Percentiles rank a stretch among this genome's conserved stretches.
Conservation (phyloP, 176 grass and related monocot species). For the Tillandsia fasciculata region DNA sequence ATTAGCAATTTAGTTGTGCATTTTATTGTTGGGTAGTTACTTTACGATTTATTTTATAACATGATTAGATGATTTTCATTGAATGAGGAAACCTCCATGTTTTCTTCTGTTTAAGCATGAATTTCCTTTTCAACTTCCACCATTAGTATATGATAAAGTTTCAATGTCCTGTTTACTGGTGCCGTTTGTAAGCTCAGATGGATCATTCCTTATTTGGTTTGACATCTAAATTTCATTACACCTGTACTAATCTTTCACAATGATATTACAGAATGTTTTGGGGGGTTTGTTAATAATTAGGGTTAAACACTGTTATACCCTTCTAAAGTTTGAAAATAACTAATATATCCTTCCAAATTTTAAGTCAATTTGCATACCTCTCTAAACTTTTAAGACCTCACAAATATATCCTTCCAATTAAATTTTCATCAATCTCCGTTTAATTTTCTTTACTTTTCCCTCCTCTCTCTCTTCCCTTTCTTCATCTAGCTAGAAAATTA, state of each 20-base stretch:
- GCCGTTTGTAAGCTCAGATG: too few species aligned
- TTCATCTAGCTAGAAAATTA: not conserved
- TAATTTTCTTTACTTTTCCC: too few species aligned
- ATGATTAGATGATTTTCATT: not conserved
- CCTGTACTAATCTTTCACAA: not conserved
- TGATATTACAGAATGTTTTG: too few species aligned
- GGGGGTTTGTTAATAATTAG: too few species aligned
- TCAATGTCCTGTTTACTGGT: not conserved
- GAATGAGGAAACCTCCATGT: not conserved
- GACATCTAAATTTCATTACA: not conserved
- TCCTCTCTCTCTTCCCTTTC: not conserved
- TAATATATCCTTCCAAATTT: too few species aligned
- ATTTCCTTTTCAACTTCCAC: not conserved
- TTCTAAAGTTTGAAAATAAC: too few species aligned
- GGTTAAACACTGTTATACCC: too few species aligned
- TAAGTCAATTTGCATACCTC: too few species aligned
- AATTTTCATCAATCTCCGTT: too few species aligned
- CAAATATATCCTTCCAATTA: too few species aligned
- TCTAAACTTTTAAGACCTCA: too few species aligned
- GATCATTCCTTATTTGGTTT: not conserved
- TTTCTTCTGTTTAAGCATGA: not conserved
- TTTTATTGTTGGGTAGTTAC: not conserved
- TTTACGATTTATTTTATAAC: not conserved
- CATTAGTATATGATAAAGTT: not conserved
- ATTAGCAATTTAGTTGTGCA: not conserved